Evolutionary conservation across 805 yeast genomes (phyloP), one percentile per base, ranked within the genome.

Genomic region (Candida bentonensis): DNA sequence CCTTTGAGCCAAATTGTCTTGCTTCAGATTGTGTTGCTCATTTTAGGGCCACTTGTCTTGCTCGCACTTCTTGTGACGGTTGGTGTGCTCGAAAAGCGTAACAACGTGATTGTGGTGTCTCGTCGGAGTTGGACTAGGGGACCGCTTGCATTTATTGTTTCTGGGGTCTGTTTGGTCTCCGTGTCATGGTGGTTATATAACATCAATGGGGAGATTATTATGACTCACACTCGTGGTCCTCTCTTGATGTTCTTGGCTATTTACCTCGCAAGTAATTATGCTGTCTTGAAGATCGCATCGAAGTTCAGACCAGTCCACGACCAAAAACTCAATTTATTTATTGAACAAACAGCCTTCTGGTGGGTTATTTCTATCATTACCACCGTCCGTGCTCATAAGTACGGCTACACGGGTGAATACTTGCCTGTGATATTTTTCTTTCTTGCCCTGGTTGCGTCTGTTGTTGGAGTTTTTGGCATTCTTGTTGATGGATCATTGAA

Each of bases 351-450:
- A 26, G 57, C 72, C 27, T 47, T 73, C 2, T 62, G 71, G 46
- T 86, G 95, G 94, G 44, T 69, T 1, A 51, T 62, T 0, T 65
- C 81, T 44, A 54, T 79, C 2, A 65, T 70, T 43, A 60, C 69
- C 13, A 79, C 82, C 5, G 65, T 73, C 21, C 55, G 69, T 22
- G 68, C 70, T 40, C 69, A 71, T 49, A 61, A 66, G 1, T 63
- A 68, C 30, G 69, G 69, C 30, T 79, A 75, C 51, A 65, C 53
- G 46, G 72, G 77, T 42, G 69, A 69, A 50, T 71, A 68, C 48
- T 52, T 67, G 47, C 53, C 66, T 25, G 58, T 66, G 11, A 59
- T 67, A n/a, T 36, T 66, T 11, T 70, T 62, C 46, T 30, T 58
- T 3, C 53, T 69, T 20, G 68, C 63, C 45, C 51, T 72, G 1